Conservation (phyloP, 495 filamentous ascomycete species). For the Bathelium albidoporum region DNA sequence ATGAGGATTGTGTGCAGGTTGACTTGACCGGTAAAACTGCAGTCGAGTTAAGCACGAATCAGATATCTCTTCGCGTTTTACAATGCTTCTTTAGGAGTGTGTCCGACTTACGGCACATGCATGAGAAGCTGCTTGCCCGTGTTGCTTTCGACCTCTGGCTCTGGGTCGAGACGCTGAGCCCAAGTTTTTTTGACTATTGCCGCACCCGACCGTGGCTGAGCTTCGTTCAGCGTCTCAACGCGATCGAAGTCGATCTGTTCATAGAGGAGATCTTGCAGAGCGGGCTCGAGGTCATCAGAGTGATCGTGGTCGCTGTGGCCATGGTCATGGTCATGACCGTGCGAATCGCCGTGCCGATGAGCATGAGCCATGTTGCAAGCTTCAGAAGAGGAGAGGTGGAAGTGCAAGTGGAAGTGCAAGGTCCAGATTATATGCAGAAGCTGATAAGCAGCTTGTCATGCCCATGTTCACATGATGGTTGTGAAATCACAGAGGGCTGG, state of each 20-base stretch:
- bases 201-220: constrained; percentile 51
- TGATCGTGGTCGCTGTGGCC: constrained; percentile 54
- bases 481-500: background rate
- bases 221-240: constrained; percentile 79
- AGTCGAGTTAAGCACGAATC: background rate
- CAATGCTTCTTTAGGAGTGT: constrained; percentile 6
- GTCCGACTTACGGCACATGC: constrained; percentile 65
- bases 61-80: background rate
- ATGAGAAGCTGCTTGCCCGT: constrained; percentile 90
- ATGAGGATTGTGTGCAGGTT: constrained; percentile 83
- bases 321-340: constrained; percentile 32
- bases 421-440: too few species aligned
- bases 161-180: constrained; percentile 59
- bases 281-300: constrained; percentile 82
- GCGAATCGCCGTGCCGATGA: constrained; percentile 27
- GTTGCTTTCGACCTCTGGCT: constrained; percentile 71
- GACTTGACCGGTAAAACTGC: constrained; percentile 84
- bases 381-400: background rate
- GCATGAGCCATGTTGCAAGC: constrained; percentile 15
- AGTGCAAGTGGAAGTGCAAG: too few species aligned
- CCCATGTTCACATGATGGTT: background rate
- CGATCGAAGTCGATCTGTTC: constrained; percentile 81
- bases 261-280: constrained; percentile 78
- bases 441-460: background rate
- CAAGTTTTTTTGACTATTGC: constrained; percentile 83